phyloP scores from a whole-genome alignment of 805 yeast species.

The Wickerhamiella galacta region DNA sequence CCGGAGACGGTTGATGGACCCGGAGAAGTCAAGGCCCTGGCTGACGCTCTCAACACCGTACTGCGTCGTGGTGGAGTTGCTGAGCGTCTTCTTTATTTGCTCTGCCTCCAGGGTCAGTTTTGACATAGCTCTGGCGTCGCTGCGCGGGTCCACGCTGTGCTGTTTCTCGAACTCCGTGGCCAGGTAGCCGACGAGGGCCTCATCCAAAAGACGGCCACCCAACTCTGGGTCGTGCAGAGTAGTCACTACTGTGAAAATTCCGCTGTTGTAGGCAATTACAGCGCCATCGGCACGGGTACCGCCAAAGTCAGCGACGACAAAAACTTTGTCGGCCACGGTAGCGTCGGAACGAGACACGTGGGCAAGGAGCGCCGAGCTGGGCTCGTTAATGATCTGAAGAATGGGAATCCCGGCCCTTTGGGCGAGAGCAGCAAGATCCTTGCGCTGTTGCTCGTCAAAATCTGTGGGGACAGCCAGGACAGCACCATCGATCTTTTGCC shows the following conservation, averaged over 20 bases:
- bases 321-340: slow-evolving; percentile 43
- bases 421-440: slow-evolving; percentile 44
- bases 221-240: slow-evolving; percentile 67
- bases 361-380: slow-evolving; percentile 78
- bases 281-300: slow-evolving; percentile 94
- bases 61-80: slow-evolving; percentile 74
- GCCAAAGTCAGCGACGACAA: slow-evolving; percentile 92
- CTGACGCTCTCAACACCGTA: slow-evolving; percentile 90
- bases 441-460: slow-evolving; percentile 54
- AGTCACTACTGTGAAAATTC: slow-evolving; percentile 74
- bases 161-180: slow-evolving; percentile 92
- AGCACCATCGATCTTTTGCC: slow-evolving; percentile 60
- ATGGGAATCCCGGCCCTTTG: slow-evolving; percentile 60
- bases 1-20: slow-evolving; percentile 84
- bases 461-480: slow-evolving; percentile 86
- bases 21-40: slow-evolving; percentile 85
- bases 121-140: slow-evolving; percentile 69
- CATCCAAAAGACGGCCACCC: slow-evolving; percentile 82
- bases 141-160: slow-evolving; percentile 61
- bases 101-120: slow-evolving; percentile 74
- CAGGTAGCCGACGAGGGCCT: slow-evolving; percentile 60
- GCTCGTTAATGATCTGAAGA: slow-evolving; percentile 80
- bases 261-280: slow-evolving; percentile 83
- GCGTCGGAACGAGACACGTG: slow-evolving; percentile 35
- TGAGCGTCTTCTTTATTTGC: slow-evolving; percentile 75